Evolutionary conservation across 768 basidiomycete species (phyloP).

Genomic region (Cubamyces lactineus): DNA sequence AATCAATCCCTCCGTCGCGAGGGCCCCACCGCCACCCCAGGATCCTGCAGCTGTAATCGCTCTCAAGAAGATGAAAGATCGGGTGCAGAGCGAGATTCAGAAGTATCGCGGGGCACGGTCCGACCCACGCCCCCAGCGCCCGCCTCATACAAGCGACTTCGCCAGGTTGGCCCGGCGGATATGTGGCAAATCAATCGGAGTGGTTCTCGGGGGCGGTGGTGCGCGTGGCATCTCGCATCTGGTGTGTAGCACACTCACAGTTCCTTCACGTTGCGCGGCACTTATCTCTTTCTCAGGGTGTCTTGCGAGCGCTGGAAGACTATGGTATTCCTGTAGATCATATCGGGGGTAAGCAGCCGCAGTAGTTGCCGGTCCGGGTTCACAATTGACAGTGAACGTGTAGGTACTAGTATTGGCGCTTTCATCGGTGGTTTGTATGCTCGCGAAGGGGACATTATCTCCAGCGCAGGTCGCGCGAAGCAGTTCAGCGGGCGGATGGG

Average conservation of each 20-base stretch:
- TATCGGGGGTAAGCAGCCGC: conserved; percentile 63
- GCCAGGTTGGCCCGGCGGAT: conserved; percentile 87
- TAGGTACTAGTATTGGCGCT: conserved; percentile 87
- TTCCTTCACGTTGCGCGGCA: conserved; percentile 41
- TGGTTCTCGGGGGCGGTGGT: conserved; percentile 97
- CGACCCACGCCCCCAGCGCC: conserved; percentile 69
- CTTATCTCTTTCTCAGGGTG: conserved; percentile 58
- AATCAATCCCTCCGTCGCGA: conserved; percentile 64
- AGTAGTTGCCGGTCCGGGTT: not conserved
- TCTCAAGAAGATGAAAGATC: conserved; percentile 90
- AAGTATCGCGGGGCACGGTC: conserved; percentile 75
- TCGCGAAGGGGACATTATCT: conserved; percentile 88
- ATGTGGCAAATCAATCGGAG: conserved; percentile 90
- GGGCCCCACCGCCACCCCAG: conserved; percentile 57
- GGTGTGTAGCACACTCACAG: conserved; percentile 36
- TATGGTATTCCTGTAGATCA: conserved; percentile 93
- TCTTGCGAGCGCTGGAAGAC: conserved; percentile 90
- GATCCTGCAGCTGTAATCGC: conserved; percentile 89
- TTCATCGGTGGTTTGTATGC: conserved; percentile 96
- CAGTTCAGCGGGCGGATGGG: conserved; percentile 92
- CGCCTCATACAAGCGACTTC: conserved; percentile 89
- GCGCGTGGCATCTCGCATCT: conserved; percentile 85
- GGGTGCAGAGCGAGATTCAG: conserved; percentile 86
- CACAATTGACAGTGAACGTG: not conserved
- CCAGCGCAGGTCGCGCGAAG: conserved; percentile 82